phyloP scores from a whole-genome alignment of 78 protist genomes.

The Cyanophora paradoxa region DNA sequence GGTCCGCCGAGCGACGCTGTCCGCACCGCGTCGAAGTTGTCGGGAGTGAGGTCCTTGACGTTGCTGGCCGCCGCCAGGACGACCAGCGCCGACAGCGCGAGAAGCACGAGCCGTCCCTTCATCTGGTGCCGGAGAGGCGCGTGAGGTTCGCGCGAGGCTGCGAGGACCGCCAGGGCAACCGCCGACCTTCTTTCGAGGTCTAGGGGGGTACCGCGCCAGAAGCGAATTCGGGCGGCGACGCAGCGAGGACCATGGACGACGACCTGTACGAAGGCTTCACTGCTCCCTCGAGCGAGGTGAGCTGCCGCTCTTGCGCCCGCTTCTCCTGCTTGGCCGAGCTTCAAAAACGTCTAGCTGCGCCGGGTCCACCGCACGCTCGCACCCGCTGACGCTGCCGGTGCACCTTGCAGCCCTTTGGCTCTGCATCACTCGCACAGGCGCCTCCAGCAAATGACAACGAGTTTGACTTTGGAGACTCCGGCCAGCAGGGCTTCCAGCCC shows the following conservation, averaged over 20 bases:
- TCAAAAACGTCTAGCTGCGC: neutral
- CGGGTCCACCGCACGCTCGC: neutral
- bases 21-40: constrained; percentile 52
- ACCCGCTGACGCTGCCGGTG: neutral
- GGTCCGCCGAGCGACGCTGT: too few relatives aligned
- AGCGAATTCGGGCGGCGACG: too few relatives aligned
- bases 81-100: too few relatives aligned
- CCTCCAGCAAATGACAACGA: too few relatives aligned
- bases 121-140: too few relatives aligned
- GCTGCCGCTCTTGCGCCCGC: neutral
- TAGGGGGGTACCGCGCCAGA: too few relatives aligned
- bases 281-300: neutral
- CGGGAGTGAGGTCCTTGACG: constrained; percentile 49
- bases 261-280: constrained; percentile 19
- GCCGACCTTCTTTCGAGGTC: too few relatives aligned
- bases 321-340: neutral
- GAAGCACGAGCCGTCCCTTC: too few relatives aligned
- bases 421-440: neutral
- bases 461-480: neutral
- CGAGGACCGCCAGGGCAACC: too few relatives aligned
- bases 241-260: too few relatives aligned
- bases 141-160: too few relatives aligned
- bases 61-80: too few relatives aligned
- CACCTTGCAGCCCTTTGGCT: neutral
- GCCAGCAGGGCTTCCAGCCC: neutral